Evolutionary conservation across 2,329 filamentous ascomycete species (phyloP), one percentile per base, ranked within the genome.

Genomic region (Neobulgaria alba): DNA sequence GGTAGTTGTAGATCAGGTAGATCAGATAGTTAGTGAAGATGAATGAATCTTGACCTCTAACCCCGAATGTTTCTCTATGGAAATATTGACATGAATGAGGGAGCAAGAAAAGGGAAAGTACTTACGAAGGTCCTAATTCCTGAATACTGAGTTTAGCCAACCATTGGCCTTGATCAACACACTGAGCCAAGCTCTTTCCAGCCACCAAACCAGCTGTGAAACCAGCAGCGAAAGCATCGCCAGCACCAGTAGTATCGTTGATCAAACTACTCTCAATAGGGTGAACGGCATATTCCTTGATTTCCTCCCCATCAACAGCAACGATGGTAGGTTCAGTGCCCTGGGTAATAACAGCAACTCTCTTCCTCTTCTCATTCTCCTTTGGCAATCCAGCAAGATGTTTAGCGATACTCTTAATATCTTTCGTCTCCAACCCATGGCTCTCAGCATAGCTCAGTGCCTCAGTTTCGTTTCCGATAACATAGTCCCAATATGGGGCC

Each of bases 381-480:
- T 96, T 96, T 62, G 89, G 87, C 49, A 94, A 74, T 61, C 83
- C 79, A 60, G 89, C 89, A 52, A 98, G 77, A 63, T 80, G 71
- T 71, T 85, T 82, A 54, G 85, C 88, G 58, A 96, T 90, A 64
- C 85, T 82, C 60, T 81, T 77, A 60, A 95, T 77, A 63, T 90
- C 82, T 56, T 80, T 83, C 54, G 77, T 82, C 53, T 72, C 71
- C 56, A 92, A 74, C 53, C 71, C 71, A 66, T 95, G 88, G 44
- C 80, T 80, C 63, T 88, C 81, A 51, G 89, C 85, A 67, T 90
- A 98, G 42, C 88, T 73, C 54, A 80, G 77, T 36, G 89, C 90
- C 71, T 98, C 92, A 52, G 85, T 85, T 79, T 98, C 92, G 69
- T 98, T 98, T 60, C 89, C 90, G 63, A 98, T 85, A 47, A 96